Conservation (phyloP, 805 yeast genomes). For the Wickerhamomyces canadensis region DNA sequence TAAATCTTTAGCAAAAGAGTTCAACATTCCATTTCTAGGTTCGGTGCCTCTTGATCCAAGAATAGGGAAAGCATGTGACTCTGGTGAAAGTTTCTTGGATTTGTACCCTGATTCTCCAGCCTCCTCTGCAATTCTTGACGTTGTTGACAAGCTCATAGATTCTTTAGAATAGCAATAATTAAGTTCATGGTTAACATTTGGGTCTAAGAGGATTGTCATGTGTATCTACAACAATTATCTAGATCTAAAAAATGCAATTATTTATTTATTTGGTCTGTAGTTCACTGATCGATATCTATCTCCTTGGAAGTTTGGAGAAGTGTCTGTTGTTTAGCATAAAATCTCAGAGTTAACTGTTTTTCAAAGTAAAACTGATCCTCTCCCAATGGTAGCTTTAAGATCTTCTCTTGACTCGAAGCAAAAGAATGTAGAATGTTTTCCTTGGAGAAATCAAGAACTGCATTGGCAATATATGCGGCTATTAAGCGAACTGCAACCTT, state of each 20-base stretch:
- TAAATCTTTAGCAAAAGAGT: conserved; percentile 70
- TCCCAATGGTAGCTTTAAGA: conserved; percentile 37
- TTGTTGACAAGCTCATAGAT: conserved; percentile 68
- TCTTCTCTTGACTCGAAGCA: conserved; percentile 26
- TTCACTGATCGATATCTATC: too few relatives aligned
- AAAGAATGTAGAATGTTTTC: conserved; percentile 10
- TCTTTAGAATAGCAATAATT: conserved; percentile 32
- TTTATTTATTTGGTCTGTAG: too few relatives aligned
- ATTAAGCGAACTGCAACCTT: conserved; percentile 51
- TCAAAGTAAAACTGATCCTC: conserved; percentile 21
- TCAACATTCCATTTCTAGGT: conserved; percentile 76
- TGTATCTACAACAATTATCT: too few relatives aligned
- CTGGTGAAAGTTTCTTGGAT: conserved; percentile 81
- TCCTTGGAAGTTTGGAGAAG: too few relatives aligned
- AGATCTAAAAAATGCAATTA: too few relatives aligned
- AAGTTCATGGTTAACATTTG: neutral
- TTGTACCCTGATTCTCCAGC: conserved; percentile 90
- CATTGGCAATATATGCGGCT: conserved; percentile 37
- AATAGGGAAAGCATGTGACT: conserved; percentile 83
- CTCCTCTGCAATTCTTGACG: conserved; percentile 74
- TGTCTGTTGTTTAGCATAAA: neutral
- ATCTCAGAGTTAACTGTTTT: neutral
- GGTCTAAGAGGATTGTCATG: neutral
- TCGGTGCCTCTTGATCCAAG: conserved; percentile 95
- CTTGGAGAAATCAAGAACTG: conserved; percentile 9